These are phyloP conservation scores for Aquanectria penicillioides DNA, from an alignment of 2,329 filamentous ascomycete species.

Conservation along the genomic window DNA sequence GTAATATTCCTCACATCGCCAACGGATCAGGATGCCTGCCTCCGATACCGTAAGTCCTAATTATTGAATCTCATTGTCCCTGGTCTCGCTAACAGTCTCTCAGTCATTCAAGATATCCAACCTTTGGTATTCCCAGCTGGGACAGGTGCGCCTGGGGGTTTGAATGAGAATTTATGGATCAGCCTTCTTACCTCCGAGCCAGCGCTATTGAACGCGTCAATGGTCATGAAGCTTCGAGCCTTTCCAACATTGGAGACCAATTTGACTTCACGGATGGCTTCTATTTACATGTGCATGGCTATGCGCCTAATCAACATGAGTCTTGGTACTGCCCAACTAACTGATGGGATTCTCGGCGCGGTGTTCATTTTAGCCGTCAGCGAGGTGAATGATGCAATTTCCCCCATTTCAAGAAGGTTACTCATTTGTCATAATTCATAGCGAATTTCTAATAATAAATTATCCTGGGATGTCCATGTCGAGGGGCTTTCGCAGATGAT, in stretches of 20 bases:
- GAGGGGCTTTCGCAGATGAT: constrained; percentile 30
- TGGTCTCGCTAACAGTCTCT: background rate
- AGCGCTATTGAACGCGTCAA: constrained; percentile 38
- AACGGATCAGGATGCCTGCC: background rate
- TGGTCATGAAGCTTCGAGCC: constrained; percentile 30
- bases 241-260: too few relatives aligned
- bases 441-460: constrained; percentile 26
- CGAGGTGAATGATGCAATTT: background rate
- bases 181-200: constrained; percentile 33
- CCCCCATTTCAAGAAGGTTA: accelerated
- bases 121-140: constrained; percentile 28
- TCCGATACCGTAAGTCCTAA: background rate
- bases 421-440: background rate
- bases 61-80: background rate
- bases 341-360: constrained; percentile 32
- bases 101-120: constrained; percentile 26
- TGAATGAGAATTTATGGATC: constrained; percentile 26
- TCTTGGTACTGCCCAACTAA: constrained; percentile 15
- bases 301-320: constrained; percentile 28
- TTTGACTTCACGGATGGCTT: background rate
- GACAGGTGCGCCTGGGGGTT: constrained; percentile 1
- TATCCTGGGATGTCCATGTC: constrained; percentile 24
- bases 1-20: background rate
- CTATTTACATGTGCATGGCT: constrained; percentile 20
- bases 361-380: constrained; percentile 33